Percentiles rank a stretch among this genome's conserved stretches.
Conservation (phyloP, 1,139 yeast genomes). For the Waltiozyma sp. region DNA sequence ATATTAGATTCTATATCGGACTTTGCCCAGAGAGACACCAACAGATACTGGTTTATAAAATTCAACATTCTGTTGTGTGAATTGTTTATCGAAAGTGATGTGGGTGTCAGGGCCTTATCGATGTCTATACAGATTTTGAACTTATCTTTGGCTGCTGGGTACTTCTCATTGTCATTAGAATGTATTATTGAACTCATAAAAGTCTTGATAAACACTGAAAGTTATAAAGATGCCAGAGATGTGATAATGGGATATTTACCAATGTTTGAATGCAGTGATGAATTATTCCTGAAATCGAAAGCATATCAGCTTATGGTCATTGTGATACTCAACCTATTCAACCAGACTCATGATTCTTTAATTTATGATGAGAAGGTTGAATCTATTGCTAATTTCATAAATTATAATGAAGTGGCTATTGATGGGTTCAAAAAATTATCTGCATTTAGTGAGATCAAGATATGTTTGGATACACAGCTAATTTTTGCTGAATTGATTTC, state of each 20-base stretch:
- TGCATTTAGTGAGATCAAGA: constrained; percentile 27
- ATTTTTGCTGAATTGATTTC: constrained; percentile 17
- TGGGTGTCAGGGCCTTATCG: constrained; percentile 32
- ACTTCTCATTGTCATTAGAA: constrained; percentile 28
- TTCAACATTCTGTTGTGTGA: constrained; percentile 35
- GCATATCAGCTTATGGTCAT: constrained; percentile 31
- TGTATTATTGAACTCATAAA: constrained; percentile 30
- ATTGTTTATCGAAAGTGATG: constrained; percentile 28
- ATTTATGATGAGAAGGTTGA: constrained; percentile 2
- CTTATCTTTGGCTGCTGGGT: constrained; percentile 32
- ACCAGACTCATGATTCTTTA: not conserved
- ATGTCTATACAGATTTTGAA: constrained; percentile 34
- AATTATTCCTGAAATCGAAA: constrained; percentile 25
- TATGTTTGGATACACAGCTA: constrained; percentile 19
- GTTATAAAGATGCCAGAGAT: constrained; percentile 27
- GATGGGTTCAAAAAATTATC: constrained; percentile 30
- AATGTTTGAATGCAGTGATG: constrained; percentile 26
- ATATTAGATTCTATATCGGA: constrained; percentile 22
- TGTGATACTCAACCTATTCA: constrained; percentile 13
- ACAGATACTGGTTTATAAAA: constrained; percentile 30
- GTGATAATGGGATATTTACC: constrained; percentile 32
- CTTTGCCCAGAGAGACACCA: constrained; percentile 20
- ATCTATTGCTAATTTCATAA: constrained; percentile 19
- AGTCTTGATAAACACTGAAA: constrained; percentile 27
- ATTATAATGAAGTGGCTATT: constrained; percentile 32